Evolutionary conservation across 345 rosid species (phyloP), one percentile per base, ranked within the genome.

Genomic region (Moricandia moricandioides): DNA sequence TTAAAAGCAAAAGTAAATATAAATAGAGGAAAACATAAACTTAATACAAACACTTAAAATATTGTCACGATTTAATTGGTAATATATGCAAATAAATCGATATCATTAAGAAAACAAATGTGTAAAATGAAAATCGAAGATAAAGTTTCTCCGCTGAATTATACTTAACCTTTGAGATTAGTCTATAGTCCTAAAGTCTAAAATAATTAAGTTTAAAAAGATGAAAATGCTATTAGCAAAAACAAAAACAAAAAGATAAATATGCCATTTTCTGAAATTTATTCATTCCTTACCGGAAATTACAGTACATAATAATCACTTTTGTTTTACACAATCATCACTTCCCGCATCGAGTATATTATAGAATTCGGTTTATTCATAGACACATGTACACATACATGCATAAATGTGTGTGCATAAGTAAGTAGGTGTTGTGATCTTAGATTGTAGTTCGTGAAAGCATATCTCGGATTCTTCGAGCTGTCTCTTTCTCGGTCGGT

Each of bases 401-500:
- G 43, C 57, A 27, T 39, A 63, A 11, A 73, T 64, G 40, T 67
- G 52, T 47, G 33, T 60, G 26, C 51, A n/a, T n/a, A 45, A 45
- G 52, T 11, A 63, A 39, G 60, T 8, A 33, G 67, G 27, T 61
- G 59, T 69, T 13, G 52, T 70, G 76, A 77, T 70, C 71, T 78
- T 72, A 78, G 26, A 78, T 67, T 43, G n/a, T 35, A 67, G 70
- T 73, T 68, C 65, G 59, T 6, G 83, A 70, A 51, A 84, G 82
- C 62, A 77, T 39, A 68, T 71, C 72, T 67, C 71, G 81, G 59
- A 88, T 80, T 68, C 69, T 80, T 72, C 79, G 83, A 68, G 80
- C 84, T 59, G 78, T 78, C 76, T 83, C 85, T 71, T 43, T 80
- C 65, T 82, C 86, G 26, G 60, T 65, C 16, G 73, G 78, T 52